phyloP scores from a whole-genome alignment of 2,329 filamentous ascomycete genomes.

The Lasiodiplodia theobromae region DNA sequence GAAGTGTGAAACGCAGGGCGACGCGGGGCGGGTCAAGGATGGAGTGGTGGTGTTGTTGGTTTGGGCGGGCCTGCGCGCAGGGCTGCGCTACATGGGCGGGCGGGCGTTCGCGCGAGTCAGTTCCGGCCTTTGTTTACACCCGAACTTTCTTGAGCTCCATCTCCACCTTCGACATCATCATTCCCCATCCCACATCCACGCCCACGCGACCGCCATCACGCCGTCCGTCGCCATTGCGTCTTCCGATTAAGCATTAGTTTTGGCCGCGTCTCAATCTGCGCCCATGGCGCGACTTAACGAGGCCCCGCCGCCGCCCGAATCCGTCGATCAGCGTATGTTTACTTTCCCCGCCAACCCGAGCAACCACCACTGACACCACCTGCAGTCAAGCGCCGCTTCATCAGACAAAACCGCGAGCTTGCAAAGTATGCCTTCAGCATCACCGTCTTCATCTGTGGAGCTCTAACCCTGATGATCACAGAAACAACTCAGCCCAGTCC shows the following conservation, averaged over 20 bases:
- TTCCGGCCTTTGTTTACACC: constrained; percentile 21
- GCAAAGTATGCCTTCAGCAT: constrained; percentile 56
- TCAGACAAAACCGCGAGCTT: constrained; percentile 85
- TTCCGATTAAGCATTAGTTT: not conserved
- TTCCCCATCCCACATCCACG: constrained; percentile 21
- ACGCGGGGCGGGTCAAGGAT: not conserved
- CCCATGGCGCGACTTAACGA: constrained; percentile 85
- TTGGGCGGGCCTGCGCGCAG: constrained; percentile 12
- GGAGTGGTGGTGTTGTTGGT: constrained; percentile 16
- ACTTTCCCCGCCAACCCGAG: not conserved
- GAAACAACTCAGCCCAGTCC: constrained; percentile 78
- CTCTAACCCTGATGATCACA: constrained; percentile 37
- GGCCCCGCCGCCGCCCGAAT: constrained; percentile 71
- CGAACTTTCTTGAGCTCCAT: constrained; percentile 21
- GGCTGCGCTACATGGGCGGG: constrained; percentile 16
- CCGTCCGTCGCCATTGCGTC: constrained; percentile 1
- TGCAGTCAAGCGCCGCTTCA: constrained; percentile 77
- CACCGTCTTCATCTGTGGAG: not conserved
- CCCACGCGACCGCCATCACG: not conserved
- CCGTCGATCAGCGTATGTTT: constrained; percentile 72
- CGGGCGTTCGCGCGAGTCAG: constrained; percentile 15
- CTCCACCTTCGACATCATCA: constrained; percentile 27
- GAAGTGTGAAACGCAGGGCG: not conserved
- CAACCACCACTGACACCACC: constrained; percentile 21
- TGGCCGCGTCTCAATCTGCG: constrained; percentile 38